These are phyloP conservation scores for Chytriomyces sp. DNA, from an alignment of 192 early-diverging fungal species.

Conservation along the genomic window DNA sequence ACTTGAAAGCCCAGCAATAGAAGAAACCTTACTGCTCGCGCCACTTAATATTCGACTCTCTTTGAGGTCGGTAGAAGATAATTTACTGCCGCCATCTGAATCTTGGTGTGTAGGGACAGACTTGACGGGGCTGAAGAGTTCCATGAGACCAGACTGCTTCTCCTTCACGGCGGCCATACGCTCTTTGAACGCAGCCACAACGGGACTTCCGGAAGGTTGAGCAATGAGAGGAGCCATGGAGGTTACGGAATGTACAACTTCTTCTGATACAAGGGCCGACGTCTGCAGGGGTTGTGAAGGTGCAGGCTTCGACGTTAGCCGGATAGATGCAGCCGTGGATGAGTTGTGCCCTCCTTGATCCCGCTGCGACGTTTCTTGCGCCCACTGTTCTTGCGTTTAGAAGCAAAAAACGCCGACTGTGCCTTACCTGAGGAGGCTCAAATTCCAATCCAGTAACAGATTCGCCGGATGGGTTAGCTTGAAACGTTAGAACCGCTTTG, in stretches of 20 bases:
- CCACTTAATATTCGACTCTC: no score
- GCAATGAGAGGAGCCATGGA: neutral
- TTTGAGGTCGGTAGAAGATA: no score
- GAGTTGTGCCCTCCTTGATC: slow-evolving; percentile 9
- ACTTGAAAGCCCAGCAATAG: neutral
- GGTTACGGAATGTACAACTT: no score
- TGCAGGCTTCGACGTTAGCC: neutral
- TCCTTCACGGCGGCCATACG: slow-evolving; percentile 25
- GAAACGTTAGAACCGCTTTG: slow-evolving; percentile 11
- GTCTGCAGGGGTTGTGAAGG: neutral
- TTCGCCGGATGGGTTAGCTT: neutral
- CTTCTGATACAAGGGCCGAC: neutral
- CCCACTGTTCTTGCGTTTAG: slow-evolving; percentile 13
- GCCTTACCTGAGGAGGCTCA: slow-evolving; percentile 37
- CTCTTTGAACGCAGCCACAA: slow-evolving; percentile 36
- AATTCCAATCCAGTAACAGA: slow-evolving; percentile 32
- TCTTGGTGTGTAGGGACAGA: no score
- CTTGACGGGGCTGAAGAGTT: slow-evolving; percentile 58
- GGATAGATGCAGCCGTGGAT: neutral
- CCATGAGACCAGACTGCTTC: slow-evolving; percentile 40
- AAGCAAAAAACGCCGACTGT: neutral
- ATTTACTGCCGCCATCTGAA: no score
- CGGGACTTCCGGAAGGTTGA: slow-evolving; percentile 15
- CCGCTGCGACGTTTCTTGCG: slow-evolving; percentile 28
- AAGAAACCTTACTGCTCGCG: neutral